Base-by-base conservation (phyloP, 495 filamentous ascomycete species). In the Schizothecium vesticola region DNA sequence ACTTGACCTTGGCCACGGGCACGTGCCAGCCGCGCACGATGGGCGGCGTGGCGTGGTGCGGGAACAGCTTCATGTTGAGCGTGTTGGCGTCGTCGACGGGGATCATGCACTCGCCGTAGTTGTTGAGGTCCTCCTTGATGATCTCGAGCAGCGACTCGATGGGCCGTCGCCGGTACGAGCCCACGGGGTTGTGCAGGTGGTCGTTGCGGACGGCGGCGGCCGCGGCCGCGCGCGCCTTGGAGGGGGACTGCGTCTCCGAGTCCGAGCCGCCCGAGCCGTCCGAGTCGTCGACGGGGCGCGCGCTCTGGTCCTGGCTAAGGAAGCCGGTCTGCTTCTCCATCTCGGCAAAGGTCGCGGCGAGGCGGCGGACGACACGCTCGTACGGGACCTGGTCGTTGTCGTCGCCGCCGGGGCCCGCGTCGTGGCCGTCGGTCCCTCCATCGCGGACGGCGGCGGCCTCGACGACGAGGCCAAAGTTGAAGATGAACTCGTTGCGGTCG, bases 101-200 rank as follows among this genome's bases (percentile, higher is more conserved):
- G 71, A 97, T 95, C 94, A 97, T 94, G 86, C 92, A 96, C 81
- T 99, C 95, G 72, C 90, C 92, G 71, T 98, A 99, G 74, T 96
- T 96, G 75, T 98, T 98, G 65, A 99, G 78, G 73, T 98, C 94
- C 80, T 97, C 92, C 81, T 96, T 90, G 65, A 99, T 84, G 69
- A 93, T 93, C 80, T 97, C 93, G 70, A 96, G 88, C 31, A 99
- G 79, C 55, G 88, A 90, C 76, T 92, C 88, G 72, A 99, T 85
- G 78, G 92, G 72, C 80, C 89, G 73, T 73, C 86, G 67, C 22
- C 67, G 56, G 21, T 67, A 70, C 9, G 26, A 36, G 3, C 65
- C 65, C 23, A 66, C 43, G 56, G 57, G 56, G n/a, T 58, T 29
- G 28, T 60, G 56, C 7, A 59, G 56, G 43, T 51, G 43, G 16